Evolutionary conservation across 2,329 filamentous ascomycete species (phyloP).

Genomic region (Hypoxylon sp.): DNA sequence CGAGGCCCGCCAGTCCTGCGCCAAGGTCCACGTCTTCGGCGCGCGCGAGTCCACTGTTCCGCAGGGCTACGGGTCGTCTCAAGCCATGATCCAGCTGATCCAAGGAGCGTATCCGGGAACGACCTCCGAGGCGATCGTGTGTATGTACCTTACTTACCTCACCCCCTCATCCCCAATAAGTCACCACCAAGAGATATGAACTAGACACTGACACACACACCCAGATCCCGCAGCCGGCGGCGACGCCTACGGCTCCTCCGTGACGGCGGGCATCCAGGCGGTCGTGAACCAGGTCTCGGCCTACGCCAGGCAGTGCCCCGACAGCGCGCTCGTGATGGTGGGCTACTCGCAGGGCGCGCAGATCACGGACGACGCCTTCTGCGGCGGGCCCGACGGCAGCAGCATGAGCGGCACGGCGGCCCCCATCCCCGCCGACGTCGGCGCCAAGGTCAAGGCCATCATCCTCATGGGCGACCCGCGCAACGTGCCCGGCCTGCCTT

Average conservation of each 20-base stretch:
- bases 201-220: slow-evolving; percentile 59
- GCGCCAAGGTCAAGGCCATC: slow-evolving; percentile 67
- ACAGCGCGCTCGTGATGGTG: slow-evolving; percentile 69
- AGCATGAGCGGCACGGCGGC: slow-evolving; percentile 23
- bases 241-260: slow-evolving; percentile 67
- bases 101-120: slow-evolving; percentile 59
- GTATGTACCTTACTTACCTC: not conserved
- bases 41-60: slow-evolving; percentile 63
- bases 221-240: slow-evolving; percentile 65
- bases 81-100: slow-evolving; percentile 60
- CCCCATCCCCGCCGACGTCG: slow-evolving; percentile 51
- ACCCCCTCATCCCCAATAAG: too few species aligned
- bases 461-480: slow-evolving; percentile 74
- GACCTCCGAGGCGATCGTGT: slow-evolving; percentile 24
- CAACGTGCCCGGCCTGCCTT: slow-evolving; percentile 65
- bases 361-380: slow-evolving; percentile 72
- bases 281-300: slow-evolving; percentile 68
- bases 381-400: slow-evolving; percentile 59
- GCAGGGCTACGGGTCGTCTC: slow-evolving; percentile 59
- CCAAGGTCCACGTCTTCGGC: slow-evolving; percentile 62
- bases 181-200: not conserved
- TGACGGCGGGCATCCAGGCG: slow-evolving; percentile 65
- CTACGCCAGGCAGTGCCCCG: slow-evolving; percentile 67
- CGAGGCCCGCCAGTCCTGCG: slow-evolving; percentile 55
- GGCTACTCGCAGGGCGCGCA: slow-evolving; percentile 75